Percentiles rank a stretch among this genome's conserved stretches.
phyloP scores from a whole-genome alignment of 768 basidiomycete species.

The Heimioporus sp. region DNA sequence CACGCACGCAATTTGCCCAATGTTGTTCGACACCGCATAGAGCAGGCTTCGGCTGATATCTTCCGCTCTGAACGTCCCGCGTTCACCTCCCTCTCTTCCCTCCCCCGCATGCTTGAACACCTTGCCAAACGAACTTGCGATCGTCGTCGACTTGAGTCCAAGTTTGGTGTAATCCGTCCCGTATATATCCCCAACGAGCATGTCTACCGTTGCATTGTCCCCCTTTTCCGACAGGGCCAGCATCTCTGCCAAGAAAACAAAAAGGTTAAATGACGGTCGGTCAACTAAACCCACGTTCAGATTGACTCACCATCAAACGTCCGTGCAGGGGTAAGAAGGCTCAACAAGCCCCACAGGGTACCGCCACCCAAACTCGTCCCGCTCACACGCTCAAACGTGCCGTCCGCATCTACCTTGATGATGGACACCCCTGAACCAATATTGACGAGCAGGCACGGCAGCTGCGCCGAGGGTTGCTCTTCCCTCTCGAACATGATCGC shows the following conservation, averaged over 20 bases:
- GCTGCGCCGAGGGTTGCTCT: constrained; percentile 76
- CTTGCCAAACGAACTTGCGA: constrained; percentile 97
- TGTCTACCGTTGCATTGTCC: constrained; percentile 92
- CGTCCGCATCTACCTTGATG: constrained; percentile 95
- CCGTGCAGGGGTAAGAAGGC: constrained; percentile 90
- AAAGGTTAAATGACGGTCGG: background rate
- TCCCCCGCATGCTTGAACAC: constrained; percentile 86
- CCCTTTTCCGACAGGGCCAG: constrained; percentile 89
- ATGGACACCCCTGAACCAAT: constrained; percentile 98
- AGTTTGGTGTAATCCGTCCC: constrained; percentile 96
- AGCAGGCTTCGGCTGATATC: constrained; percentile 94
- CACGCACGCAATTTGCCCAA: constrained; percentile 98
- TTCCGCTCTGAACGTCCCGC: constrained; percentile 78
- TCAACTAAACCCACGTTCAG: background rate
- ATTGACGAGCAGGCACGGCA: constrained; percentile 96
- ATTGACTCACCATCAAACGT: constrained; percentile 88
- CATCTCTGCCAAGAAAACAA: constrained; percentile 70
- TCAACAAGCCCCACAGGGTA: constrained; percentile 94
- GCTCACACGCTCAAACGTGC: constrained; percentile 92
- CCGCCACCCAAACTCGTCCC: constrained; percentile 97
- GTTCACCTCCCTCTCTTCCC: constrained; percentile 40
- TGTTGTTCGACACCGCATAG: constrained; percentile 98
- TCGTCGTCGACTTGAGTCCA: constrained; percentile 96
- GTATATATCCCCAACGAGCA: constrained; percentile 99
- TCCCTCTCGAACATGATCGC: constrained; percentile 84